Percentiles rank a stretch among this genome's conserved stretches.
Conservation (phyloP, 2,329 filamentous ascomycete species). For the Venturiaceae sp. region DNA sequence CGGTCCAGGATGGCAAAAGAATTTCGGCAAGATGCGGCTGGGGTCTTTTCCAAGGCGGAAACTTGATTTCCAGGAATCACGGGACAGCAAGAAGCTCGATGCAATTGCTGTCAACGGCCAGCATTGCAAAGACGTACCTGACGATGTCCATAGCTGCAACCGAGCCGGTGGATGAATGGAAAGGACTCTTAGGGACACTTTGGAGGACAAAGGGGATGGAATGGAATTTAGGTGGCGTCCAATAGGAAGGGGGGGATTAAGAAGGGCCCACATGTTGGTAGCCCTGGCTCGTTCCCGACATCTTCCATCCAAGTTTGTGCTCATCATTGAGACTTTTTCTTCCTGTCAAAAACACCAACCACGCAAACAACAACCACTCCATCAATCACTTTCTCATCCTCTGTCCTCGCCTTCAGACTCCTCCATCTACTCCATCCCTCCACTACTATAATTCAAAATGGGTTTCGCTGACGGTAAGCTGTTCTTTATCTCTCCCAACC, state of each 20-base stretch:
- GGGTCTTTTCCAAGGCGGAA: background rate
- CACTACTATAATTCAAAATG: slow-evolving; percentile 3
- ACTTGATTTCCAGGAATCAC: background rate
- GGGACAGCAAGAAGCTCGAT: too few species aligned
- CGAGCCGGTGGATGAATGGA: too few species aligned
- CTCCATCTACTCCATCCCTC: background rate
- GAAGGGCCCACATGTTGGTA: too few species aligned
- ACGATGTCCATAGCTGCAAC: too few species aligned
- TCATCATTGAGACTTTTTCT: background rate
- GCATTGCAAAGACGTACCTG: too few species aligned
- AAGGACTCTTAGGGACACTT: too few species aligned
- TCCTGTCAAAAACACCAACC: background rate
- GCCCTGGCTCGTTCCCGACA: background rate
- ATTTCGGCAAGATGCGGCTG: background rate
- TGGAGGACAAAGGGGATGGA: too few species aligned
- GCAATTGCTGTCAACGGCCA: too few species aligned
- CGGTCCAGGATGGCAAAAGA: background rate
- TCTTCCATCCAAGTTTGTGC: background rate
- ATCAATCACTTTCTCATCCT: background rate
- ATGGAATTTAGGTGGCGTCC: too few species aligned
- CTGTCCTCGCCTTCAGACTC: background rate
- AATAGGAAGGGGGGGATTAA: too few species aligned
- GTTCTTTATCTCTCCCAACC: slow-evolving; percentile 10
- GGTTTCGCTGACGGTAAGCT: slow-evolving; percentile 9
- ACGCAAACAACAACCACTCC: background rate